Percentiles rank a stretch among this genome's conserved stretches.
phyloP scores from a whole-genome alignment of 2,329 filamentous ascomycete genomes.

The Penicillium paneum region DNA sequence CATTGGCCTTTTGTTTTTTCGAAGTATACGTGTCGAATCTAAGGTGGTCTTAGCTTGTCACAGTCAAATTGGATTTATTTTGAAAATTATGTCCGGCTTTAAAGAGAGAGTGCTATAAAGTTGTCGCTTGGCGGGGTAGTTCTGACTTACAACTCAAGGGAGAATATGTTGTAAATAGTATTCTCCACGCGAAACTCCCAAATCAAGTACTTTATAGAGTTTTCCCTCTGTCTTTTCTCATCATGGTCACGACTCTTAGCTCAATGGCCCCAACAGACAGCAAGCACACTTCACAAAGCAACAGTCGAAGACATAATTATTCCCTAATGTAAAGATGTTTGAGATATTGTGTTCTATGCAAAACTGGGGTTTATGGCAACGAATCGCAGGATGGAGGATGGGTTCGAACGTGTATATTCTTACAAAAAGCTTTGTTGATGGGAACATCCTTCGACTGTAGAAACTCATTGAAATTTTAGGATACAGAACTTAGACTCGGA shows the following conservation, averaged over 20 bases:
- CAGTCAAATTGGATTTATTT: not conserved
- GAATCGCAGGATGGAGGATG: conserved; percentile 17
- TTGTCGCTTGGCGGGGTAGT: not conserved
- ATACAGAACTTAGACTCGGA: not conserved
- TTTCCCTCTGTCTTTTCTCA: not conserved
- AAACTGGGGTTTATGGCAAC: conserved; percentile 22
- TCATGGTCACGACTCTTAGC: not conserved
- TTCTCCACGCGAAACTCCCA: not conserved
- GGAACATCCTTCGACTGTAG: not conserved
- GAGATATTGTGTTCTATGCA: conserved; percentile 20
- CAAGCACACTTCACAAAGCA: conserved; percentile 5
- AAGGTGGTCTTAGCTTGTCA: not conserved
- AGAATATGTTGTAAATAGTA: not conserved
- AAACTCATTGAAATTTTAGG: not conserved
- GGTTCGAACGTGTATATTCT: conserved; percentile 24
- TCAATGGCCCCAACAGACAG: not conserved
- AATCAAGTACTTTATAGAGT: not conserved
- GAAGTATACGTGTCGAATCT: not conserved
- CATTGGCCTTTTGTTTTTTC: not conserved
- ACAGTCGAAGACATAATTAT: conserved; percentile 14
- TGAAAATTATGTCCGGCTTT: not conserved
- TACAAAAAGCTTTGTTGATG: conserved; percentile 5
- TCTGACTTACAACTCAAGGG: not conserved
- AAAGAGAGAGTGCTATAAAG: not conserved
- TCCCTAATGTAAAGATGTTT: conserved; percentile 26